Percentiles rank a stretch among this genome's conserved stretches.
Evolutionary conservation across 805 yeast genomes (phyloP).

Genomic region (Debaryomyces castellii): DNA sequence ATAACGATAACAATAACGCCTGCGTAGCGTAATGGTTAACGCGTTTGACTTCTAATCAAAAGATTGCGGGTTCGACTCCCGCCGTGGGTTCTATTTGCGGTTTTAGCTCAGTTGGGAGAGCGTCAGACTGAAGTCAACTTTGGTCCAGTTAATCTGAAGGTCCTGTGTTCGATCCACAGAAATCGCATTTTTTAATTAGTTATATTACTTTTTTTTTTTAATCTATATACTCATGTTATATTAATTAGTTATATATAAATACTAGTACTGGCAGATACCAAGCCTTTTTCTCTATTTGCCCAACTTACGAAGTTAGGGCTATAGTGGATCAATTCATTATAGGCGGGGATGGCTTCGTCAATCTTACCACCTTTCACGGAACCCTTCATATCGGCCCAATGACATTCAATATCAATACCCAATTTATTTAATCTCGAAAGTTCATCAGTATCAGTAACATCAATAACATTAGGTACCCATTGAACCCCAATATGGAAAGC

Average conservation of each 20-base stretch:
- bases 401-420: constrained; percentile 63
- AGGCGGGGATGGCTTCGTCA: constrained; percentile 59
- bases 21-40: constrained; percentile 64
- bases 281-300: constrained; percentile 66
- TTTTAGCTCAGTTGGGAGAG: constrained; percentile 41
- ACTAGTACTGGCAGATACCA: constrained; percentile 57
- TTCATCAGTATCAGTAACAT: constrained; percentile 23
- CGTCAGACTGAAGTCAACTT: constrained; percentile 36
- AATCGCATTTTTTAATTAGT: constrained; percentile 22
- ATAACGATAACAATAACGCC: constrained; percentile 2
- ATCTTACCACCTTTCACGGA: constrained; percentile 37
- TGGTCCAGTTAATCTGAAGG: constrained; percentile 29
- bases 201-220: not conserved
- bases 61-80: constrained; percentile 67
- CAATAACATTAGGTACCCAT: constrained; percentile 69
- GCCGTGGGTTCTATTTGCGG: constrained; percentile 40
- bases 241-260: constrained; percentile 31
- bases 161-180: constrained; percentile 33
- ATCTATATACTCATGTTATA: not conserved
- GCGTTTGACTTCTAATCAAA: constrained; percentile 68
- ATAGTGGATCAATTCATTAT: constrained; percentile 65
- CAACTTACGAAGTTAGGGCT: constrained; percentile 64
- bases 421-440: constrained; percentile 36
- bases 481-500: constrained; percentile 63
- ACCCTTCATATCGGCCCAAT: constrained; percentile 72